Conservation (phyloP, 495 filamentous ascomycete genomes). For the Chaetomidium leptoderma region DNA sequence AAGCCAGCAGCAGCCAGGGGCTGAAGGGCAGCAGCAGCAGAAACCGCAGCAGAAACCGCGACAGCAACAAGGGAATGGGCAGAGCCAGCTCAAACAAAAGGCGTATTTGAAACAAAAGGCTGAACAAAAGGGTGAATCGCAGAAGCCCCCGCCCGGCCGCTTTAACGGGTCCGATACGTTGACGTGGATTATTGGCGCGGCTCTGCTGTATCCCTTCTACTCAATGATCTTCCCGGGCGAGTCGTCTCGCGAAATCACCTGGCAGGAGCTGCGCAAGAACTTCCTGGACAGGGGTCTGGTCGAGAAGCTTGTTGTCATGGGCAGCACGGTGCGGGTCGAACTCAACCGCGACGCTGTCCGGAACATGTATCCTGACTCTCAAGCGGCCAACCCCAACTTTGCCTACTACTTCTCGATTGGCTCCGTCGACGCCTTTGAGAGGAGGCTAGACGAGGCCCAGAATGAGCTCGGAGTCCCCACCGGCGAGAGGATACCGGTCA, state of each 20-base stretch:
- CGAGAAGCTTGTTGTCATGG: slow-evolving; percentile 79
- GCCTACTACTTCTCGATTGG: slow-evolving; percentile 94
- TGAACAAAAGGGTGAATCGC: slow-evolving; percentile 29
- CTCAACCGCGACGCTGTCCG: slow-evolving; percentile 76
- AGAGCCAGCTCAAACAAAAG: slow-evolving; percentile 7
- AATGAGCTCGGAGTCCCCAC: slow-evolving; percentile 77
- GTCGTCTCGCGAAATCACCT: slow-evolving; percentile 72
- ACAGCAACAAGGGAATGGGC: slow-evolving; percentile 22
- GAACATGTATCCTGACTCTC: slow-evolving; percentile 76
- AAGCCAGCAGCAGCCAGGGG: slow-evolving; percentile 23
- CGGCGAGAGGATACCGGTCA: slow-evolving; percentile 82
- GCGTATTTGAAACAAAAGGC: slow-evolving; percentile 28
- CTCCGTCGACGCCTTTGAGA: slow-evolving; percentile 88
- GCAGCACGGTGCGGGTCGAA: slow-evolving; percentile 71
- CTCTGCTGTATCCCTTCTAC: slow-evolving; percentile 24
- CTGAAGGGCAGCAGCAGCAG: slow-evolving; percentile 19
- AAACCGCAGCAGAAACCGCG: slow-evolving; percentile 16
- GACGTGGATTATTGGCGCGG: slow-evolving; percentile 12
- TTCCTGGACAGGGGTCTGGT: slow-evolving; percentile 96
- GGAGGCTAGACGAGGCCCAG: slow-evolving; percentile 80
- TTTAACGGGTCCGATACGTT: slow-evolving; percentile 13
- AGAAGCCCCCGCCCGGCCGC: slow-evolving; percentile 20
- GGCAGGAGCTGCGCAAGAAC: slow-evolving; percentile 89
- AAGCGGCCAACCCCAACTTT: slow-evolving; percentile 63
- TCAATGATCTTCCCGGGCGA: slow-evolving; percentile 21